A percentile compares a stretch with the other conserved stretches of the same genome.
Evolutionary conservation across 768 basidiomycete genomes (phyloP).

Genomic region (Boletellus ananas): DNA sequence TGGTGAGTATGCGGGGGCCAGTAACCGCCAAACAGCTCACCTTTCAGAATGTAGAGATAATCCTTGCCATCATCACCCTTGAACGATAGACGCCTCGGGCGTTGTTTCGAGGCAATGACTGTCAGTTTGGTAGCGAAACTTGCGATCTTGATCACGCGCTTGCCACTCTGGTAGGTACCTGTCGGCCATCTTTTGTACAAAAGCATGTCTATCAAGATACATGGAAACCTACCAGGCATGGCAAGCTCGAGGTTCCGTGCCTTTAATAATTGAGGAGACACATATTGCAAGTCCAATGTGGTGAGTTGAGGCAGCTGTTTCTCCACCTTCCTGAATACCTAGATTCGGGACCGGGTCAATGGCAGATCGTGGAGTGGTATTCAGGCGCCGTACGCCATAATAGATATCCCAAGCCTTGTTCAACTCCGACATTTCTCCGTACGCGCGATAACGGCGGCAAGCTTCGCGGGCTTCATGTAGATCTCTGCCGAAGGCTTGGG

Average conservation of each 20-base stretch:
- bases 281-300: slow-evolving; percentile 93
- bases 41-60: slow-evolving; percentile 90
- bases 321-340: slow-evolving; percentile 96
- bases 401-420: slow-evolving; percentile 99
- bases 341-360: slow-evolving; percentile 1
- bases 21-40: slow-evolving; percentile 32
- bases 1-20: neutral
- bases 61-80: slow-evolving; percentile 91
- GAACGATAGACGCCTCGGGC: slow-evolving; percentile 82
- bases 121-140: slow-evolving; percentile 87
- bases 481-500: slow-evolving; percentile 90
- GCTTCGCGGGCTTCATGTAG: slow-evolving; percentile 90
- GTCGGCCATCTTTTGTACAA: neutral
- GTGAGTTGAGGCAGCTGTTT: slow-evolving; percentile 88
- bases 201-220: neutral
- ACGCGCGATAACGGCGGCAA: slow-evolving; percentile 78
- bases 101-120: slow-evolving; percentile 95
- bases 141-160: slow-evolving; percentile 73
- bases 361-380: neutral
- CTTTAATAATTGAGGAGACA: slow-evolving; percentile 87
- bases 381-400: slow-evolving; percentile 61
- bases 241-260: slow-evolving; percentile 89
- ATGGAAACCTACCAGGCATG: slow-evolving; percentile 68
- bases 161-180: slow-evolving; percentile 93
- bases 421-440: slow-evolving; percentile 83